Percentiles rank a stretch among this genome's conserved stretches.
Evolutionary conservation across 257 asterid species (phyloP).

Genomic region (Solanum ossicruentum): DNA sequence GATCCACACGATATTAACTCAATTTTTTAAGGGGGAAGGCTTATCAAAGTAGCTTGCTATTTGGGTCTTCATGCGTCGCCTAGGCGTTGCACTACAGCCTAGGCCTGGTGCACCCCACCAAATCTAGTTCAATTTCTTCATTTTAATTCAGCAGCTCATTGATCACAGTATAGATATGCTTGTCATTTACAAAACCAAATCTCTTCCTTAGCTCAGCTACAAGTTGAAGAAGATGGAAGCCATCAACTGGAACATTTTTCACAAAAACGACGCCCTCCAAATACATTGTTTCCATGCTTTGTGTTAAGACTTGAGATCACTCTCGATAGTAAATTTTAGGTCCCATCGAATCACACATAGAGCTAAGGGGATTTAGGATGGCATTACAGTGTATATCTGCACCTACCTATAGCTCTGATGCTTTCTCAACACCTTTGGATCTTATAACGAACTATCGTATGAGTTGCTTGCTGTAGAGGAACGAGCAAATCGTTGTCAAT

Average conservation of each 20-base stretch:
- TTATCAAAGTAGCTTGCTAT: background rate
- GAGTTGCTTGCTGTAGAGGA: conserved; percentile 20
- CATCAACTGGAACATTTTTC: too few species aligned
- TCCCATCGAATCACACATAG: too few species aligned
- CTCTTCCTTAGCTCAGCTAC: too few species aligned
- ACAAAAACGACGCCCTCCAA: too few species aligned
- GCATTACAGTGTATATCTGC: background rate
- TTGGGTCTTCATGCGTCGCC: background rate
- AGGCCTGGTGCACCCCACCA: background rate
- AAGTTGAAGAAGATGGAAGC: too few species aligned
- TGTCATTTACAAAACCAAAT: too few species aligned
- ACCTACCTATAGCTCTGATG: conserved; percentile 19
- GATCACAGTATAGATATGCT: too few species aligned
- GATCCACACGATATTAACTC: background rate
- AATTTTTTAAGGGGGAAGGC: background rate
- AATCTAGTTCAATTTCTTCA: background rate
- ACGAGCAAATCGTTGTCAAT: conserved; percentile 38
- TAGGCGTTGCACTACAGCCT: background rate
- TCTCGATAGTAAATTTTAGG: background rate
- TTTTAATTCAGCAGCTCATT: too few species aligned
- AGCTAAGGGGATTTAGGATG: too few species aligned
- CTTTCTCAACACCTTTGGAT: conserved; percentile 33
- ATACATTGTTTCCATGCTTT: background rate
- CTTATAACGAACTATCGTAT: conserved; percentile 33
- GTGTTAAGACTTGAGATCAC: background rate